Conservation (phyloP, 2,329 filamentous ascomycete species). For the Cladophialophora psammophila region DNA sequence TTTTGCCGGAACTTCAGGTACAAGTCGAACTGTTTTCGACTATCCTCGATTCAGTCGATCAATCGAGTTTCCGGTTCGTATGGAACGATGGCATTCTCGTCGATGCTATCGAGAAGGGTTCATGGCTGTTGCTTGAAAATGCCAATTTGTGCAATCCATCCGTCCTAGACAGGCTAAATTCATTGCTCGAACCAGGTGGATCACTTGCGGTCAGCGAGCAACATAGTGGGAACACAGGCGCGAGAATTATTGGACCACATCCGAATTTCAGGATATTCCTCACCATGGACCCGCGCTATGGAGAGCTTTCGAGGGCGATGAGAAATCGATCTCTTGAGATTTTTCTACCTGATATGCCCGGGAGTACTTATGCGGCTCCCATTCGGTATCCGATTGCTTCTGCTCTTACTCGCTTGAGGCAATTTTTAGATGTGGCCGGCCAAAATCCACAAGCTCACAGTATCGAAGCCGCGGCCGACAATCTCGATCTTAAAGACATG, state of each 20-base stretch:
- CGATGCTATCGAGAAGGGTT: conserved; percentile 81
- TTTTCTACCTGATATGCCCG: conserved; percentile 66
- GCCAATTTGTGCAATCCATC: conserved; percentile 96
- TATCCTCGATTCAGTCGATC: conserved; percentile 4
- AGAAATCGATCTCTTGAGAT: conserved; percentile 93
- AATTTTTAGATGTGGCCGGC: conserved; percentile 15
- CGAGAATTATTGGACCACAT: conserved; percentile 81
- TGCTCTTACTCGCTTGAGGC: conserved; percentile 30
- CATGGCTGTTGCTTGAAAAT: conserved; percentile 96
- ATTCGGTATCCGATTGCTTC: conserved; percentile 35
- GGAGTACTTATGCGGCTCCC: conserved; percentile 24
- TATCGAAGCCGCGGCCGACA: conserved; percentile 30
- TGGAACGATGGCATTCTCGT: conserved; percentile 96
- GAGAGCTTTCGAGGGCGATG: conserved; percentile 95
- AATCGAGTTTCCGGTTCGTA: conserved; percentile 66
- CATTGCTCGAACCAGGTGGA: conserved; percentile 88
- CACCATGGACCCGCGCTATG: conserved; percentile 89
- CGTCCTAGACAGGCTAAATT: conserved; percentile 92
- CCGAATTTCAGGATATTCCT: conserved; percentile 89
- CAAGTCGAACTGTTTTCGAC: conserved; percentile 9
- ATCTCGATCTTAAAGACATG: conserved; percentile 30
- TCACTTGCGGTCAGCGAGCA: conserved; percentile 92
- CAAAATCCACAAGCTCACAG: not conserved
- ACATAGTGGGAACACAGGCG: conserved; percentile 75
- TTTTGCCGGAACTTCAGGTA: conserved; percentile 17